A percentile compares a stretch with the other conserved stretches of the same genome.
Evolutionary conservation across 768 basidiomycete species (phyloP).

Genomic region (Lactarius pseudohatsudake): DNA sequence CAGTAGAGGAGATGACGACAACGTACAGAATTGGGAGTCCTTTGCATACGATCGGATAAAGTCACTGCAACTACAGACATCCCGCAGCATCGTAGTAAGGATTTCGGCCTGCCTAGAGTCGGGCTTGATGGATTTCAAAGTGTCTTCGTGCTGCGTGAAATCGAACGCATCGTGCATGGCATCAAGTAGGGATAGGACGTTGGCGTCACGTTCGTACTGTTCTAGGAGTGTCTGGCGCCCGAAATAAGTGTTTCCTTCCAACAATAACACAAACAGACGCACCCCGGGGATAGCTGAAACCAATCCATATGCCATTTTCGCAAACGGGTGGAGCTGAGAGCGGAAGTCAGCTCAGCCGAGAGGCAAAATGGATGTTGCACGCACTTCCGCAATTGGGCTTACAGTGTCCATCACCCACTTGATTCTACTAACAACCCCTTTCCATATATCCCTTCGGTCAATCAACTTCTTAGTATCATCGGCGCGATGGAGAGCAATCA

Average conservation of each 20-base stretch:
- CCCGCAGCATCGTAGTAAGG: neutral
- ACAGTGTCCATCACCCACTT: neutral
- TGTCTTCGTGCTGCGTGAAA: neutral
- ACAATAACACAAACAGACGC: neutral
- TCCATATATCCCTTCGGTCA: neutral
- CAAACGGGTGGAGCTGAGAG: neutral
- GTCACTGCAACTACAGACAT: neutral
- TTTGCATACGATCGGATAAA: neutral
- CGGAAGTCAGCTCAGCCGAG: neutral
- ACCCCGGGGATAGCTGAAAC: neutral
- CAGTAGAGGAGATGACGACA: neutral
- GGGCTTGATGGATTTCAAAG: neutral
- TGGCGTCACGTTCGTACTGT: neutral
- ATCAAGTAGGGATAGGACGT: neutral
- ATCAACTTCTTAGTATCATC: neutral
- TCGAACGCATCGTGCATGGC: neutral
- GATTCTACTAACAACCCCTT: neutral
- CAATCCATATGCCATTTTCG: neutral
- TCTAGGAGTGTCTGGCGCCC: neutral
- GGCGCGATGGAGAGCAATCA: neutral
- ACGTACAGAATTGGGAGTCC: neutral
- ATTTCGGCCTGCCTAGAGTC: neutral
- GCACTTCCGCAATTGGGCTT: neutral
- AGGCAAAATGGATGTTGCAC: neutral
- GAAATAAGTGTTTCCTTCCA: neutral